phyloP scores from a whole-genome alignment of 768 basidiomycete genomes.

The Xerocomellus chrysenteron region DNA sequence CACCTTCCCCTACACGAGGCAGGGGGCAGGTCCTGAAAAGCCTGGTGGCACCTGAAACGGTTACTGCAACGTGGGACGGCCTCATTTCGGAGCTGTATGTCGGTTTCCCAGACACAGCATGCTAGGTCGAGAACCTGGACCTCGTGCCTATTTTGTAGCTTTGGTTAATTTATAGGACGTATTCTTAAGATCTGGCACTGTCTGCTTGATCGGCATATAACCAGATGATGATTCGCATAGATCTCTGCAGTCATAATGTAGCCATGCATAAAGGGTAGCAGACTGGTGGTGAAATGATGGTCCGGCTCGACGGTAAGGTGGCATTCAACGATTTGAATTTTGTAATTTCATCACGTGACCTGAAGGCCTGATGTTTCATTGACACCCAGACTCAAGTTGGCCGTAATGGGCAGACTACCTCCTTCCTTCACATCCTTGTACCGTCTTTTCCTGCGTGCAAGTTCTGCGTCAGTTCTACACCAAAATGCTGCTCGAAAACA shows the following conservation, averaged over 20 bases:
- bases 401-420: conserved; percentile 25
- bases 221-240: conserved; percentile 5
- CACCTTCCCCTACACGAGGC: conserved; percentile 21
- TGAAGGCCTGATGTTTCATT: background rate
- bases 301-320: background rate
- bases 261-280: background rate
- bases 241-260: background rate
- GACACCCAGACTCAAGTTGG: background rate
- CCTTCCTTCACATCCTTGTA: conserved; percentile 54
- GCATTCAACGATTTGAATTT: background rate
- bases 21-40: conserved; percentile 11
- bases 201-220: conserved; percentile 3
- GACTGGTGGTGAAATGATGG: background rate
- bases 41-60: background rate
- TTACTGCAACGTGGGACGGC: conserved; percentile 10
- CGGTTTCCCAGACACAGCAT: conserved; percentile 4
- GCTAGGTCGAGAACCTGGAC: background rate
- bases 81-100: conserved; percentile 5
- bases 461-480: conserved; percentile 58
- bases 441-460: conserved; percentile 55
- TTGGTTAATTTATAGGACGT: conserved; percentile 3
- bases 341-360: conserved; percentile 14
- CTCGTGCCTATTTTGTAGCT: conserved; percentile 1
- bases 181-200: background rate
- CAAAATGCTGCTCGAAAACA: conserved; percentile 43